phyloP scores from a whole-genome alignment of 208 protist genomes.

The Jaenimonas drosophilae region DNA sequence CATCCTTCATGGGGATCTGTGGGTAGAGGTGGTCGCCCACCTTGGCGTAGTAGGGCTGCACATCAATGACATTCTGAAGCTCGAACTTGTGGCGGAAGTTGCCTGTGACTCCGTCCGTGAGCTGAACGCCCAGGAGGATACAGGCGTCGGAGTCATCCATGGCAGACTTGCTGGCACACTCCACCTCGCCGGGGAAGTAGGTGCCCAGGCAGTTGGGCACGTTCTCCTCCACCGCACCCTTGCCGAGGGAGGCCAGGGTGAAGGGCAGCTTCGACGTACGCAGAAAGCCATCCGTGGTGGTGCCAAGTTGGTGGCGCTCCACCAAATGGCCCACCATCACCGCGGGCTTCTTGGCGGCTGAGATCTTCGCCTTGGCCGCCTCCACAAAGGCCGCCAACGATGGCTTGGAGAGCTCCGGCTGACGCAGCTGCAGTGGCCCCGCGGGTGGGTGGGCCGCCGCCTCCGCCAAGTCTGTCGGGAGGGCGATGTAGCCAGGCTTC shows the following conservation, averaged over 20 bases:
- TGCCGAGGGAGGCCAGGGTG: slow-evolving; percentile 21
- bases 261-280: slow-evolving; percentile 32
- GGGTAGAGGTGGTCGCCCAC: slow-evolving; percentile 26
- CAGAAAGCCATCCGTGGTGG: slow-evolving; percentile 21
- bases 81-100: slow-evolving; percentile 34
- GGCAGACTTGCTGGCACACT: slow-evolving; percentile 14
- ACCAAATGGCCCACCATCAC: slow-evolving; percentile 31
- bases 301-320: slow-evolving; percentile 15
- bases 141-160: slow-evolving; percentile 33
- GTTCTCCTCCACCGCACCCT: slow-evolving; percentile 31
- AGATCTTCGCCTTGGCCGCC: slow-evolving; percentile 8
- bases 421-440: slow-evolving; percentile 15
- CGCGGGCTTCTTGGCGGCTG: slow-evolving; percentile 11
- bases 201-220: slow-evolving; percentile 36
- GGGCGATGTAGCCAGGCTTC: slow-evolving; percentile 35
- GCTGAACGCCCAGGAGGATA: slow-evolving; percentile 26
- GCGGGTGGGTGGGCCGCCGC: slow-evolving; percentile 20
- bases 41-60: slow-evolving; percentile 29
- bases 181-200: slow-evolving; percentile 18
- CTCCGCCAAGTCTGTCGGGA: slow-evolving; percentile 26
- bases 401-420: slow-evolving; percentile 11
- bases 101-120: slow-evolving; percentile 26
- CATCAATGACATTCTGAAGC: slow-evolving; percentile 20
- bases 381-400: slow-evolving; percentile 19
- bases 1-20: slow-evolving; percentile 33